Conservation (phyloP, 768 basidiomycete genomes). For the Galerina sulciceps region DNA sequence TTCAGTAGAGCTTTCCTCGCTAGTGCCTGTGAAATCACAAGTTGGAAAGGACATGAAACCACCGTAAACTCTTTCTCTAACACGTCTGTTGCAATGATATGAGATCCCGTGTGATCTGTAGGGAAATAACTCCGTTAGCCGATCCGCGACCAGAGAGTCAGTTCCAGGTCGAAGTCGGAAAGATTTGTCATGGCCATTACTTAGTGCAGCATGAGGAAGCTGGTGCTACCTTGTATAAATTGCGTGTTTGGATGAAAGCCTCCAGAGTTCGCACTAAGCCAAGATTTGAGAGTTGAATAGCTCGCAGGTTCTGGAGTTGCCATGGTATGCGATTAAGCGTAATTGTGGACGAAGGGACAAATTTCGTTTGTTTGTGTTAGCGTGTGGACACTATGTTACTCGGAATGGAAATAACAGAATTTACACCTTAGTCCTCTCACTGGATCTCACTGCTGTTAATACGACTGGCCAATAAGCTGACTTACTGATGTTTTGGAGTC, state of each 20-base stretch:
- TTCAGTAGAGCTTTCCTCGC: slow-evolving; percentile 47
- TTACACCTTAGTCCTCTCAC: too few relatives aligned
- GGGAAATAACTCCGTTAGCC: slow-evolving; percentile 3
- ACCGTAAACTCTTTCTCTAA: slow-evolving; percentile 56
- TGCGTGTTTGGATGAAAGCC: slow-evolving; percentile 50
- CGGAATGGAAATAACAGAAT: too few relatives aligned
- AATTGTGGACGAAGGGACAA: too few relatives aligned
- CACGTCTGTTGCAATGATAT: slow-evolving; percentile 51
- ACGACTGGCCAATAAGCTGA: too few relatives aligned
- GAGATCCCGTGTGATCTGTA: slow-evolving; percentile 47
- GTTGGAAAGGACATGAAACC: slow-evolving; percentile 68
- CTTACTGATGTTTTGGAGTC: too few relatives aligned
- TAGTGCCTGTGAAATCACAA: slow-evolving; percentile 62
- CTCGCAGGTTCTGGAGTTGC: slow-evolving; percentile 18
- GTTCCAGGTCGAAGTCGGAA: not conserved
- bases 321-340: too few relatives aligned
- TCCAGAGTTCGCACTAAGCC: slow-evolving; percentile 55
- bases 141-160: slow-evolving; percentile 1
- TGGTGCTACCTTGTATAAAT: slow-evolving; percentile 54
- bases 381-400: too few relatives aligned
- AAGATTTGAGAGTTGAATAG: slow-evolving; percentile 41
- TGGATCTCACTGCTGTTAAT: too few relatives aligned
- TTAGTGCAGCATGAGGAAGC: slow-evolving; percentile 5
- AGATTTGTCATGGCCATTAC: too few relatives aligned
- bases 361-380: too few relatives aligned